Evolutionary conservation across 306 rosid genomes (phyloP), one percentile per base, ranked within the genome.

Genomic region (Quercus parvula): DNA sequence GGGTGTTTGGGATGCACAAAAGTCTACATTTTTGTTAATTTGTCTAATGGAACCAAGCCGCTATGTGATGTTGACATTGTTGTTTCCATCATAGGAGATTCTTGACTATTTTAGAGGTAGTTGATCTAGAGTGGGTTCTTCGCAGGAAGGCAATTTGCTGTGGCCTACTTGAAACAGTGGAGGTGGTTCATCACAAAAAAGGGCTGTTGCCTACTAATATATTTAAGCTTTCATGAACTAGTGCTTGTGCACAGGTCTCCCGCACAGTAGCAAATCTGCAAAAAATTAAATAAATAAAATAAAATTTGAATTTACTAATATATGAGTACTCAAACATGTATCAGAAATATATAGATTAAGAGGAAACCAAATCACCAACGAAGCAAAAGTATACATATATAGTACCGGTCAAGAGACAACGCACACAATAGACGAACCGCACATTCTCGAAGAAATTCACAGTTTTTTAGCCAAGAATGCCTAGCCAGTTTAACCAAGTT

Each of bases 251-350:
- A 86, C 99, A 92, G 84, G 97, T 95, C 89, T 95, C 99, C 74
- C 97, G 92, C 72, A 95, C 99, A n/a, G 97, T 96, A 54, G 99
- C 97, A 87, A 95, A 92, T 78, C 98, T 95, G 97, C 90, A 91
- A 83, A 68, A 83, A 75, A 78, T 24, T 27, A 78, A 74, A 75
- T 35, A 5, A 35, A 58, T 57, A 78, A 74, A 85, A 63, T 31
- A 19, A 81, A 35, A 0, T 35, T 71, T 75, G 63, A 79, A 64
- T 28, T 20, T 75, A 22, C 71, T 22, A n/a, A 77, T 73, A 28
- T n/a, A 44, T 30, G 56, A 33, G 59, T 63, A 73, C 56, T 74
- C 7, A 64, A 38, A 78, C 31, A 54, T 41, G 58, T 59, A 75
- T 30, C 46, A 75, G 19, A 28, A 31, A 15, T 24, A 28, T 4